Base-by-base conservation (phyloP, 1,139 yeast genomes). In the Eremothecium coryli region DNA sequence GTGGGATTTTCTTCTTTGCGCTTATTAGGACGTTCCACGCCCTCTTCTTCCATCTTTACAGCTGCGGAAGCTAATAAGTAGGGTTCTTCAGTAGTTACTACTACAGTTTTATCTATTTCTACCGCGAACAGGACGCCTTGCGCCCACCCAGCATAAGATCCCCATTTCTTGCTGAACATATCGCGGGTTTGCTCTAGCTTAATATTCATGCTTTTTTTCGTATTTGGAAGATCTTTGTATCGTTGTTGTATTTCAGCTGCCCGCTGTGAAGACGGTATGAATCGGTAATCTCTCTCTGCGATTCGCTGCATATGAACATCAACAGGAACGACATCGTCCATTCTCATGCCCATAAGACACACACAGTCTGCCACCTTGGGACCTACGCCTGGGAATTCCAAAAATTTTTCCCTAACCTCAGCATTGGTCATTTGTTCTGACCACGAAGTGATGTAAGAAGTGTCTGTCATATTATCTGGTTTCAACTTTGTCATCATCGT, bases 281-380 rank as follows among this genome's bases (percentile, higher is more conserved):
- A 70, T 44, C 70, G 72, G 58, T 85, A 90, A 54, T 84, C 94
- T 36, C 94, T 65, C 36, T 73, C 71, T 0, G 96, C 95, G 36
- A 90, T 82, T 51, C 88, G 86, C 64, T 80, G 82, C n/a, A 90
- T 93, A 52, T 90, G 99, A 0, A 97, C 93, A 55, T 90, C 99
- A 1, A 90, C 85, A 0, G 99, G 99, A 1, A 90, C 95, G 10
- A 85, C 72, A 38, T 80, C 85, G 49, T 81, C 86, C 60, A 86
- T 82, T 48, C 82, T 93, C 34, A 93, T 64, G 2, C 95, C 82
- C 96, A 90, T 88, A 26, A 90, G 64, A 45, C 94, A 80, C 44
- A 80, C 82, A 56, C 99, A 90, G 50, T 93, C 98, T 0, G 99
- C 96, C 1, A 90, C 98, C 59, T 90, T 90, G 1, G 98, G 97